Evolutionary conservation across 768 basidiomycete genomes (phyloP).

Genomic region (Calvatia gigantea): DNA sequence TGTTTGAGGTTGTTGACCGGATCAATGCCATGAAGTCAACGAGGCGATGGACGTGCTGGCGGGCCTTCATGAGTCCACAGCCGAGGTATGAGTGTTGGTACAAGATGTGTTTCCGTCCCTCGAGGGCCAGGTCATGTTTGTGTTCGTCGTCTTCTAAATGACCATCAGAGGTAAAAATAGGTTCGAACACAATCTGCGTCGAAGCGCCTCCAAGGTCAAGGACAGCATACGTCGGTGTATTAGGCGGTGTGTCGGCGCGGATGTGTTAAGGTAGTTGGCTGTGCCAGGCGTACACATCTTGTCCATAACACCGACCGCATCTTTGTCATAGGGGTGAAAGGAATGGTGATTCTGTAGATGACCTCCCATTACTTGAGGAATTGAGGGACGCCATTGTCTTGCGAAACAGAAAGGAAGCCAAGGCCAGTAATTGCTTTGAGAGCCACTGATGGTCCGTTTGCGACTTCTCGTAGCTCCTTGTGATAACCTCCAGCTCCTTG

Average conservation of each 20-base stretch:
- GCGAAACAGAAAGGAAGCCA: conserved; percentile 57
- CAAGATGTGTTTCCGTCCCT: conserved; percentile 63
- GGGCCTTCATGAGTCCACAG: conserved; percentile 89
- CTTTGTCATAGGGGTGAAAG: conserved; percentile 53
- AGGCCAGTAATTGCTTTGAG: conserved; percentile 93
- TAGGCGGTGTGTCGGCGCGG: conserved; percentile 48
- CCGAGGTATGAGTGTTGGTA: conserved; percentile 99
- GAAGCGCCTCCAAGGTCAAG: conserved; percentile 96
- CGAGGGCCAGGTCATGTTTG: conserved; percentile 81
- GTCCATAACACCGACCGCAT: conserved; percentile 84
- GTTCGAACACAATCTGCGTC: conserved; percentile 97
- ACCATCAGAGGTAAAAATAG: conserved; percentile 47
- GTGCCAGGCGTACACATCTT: conserved; percentile 97
- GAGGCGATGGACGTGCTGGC: conserved; percentile 80
- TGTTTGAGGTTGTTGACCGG: conserved; percentile 18
- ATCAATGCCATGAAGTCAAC: conserved; percentile 80
- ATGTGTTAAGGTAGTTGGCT: conserved; percentile 89
- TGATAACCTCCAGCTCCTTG: too few relatives aligned
- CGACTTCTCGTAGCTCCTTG: too few relatives aligned
- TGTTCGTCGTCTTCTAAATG: conserved; percentile 77
- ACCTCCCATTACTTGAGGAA: conserved; percentile 53
- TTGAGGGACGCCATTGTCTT: conserved; percentile 73
- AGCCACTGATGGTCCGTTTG: conserved; percentile 83
- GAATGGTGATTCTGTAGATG: conserved; percentile 59
- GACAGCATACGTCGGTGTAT: conserved; percentile 69